phyloP scores from a whole-genome alignment of 2,329 filamentous ascomycete genomes.

The Pyrenophora teres region DNA sequence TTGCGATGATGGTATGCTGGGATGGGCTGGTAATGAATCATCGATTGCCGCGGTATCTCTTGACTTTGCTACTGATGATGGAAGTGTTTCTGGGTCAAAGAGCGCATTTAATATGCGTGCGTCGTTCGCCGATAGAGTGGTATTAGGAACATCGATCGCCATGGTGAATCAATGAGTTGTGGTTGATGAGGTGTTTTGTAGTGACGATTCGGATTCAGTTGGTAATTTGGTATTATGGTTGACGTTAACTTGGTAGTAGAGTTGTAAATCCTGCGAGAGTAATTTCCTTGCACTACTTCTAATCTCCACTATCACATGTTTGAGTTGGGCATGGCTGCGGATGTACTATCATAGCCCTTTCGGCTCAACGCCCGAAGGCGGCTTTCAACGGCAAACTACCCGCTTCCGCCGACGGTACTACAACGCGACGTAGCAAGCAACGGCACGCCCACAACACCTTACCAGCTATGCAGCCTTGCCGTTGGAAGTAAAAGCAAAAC shows the following conservation, averaged over 20 bases:
- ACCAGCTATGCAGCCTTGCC: not conserved
- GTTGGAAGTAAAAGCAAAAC: not conserved
- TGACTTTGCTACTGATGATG: conserved; percentile 57
- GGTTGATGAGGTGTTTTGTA: not conserved
- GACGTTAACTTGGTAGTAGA: not conserved
- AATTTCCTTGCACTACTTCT: not conserved
- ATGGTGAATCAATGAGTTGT: conserved; percentile 13
- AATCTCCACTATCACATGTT: no score
- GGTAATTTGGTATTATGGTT: not conserved
- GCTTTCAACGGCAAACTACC: conserved; percentile 7
- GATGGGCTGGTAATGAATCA: conserved; percentile 47
- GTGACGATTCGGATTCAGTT: not conserved
- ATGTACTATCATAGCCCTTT: not conserved
- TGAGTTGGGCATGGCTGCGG: not conserved
- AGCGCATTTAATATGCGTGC: conserved; percentile 45
- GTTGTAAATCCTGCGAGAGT: not conserved
- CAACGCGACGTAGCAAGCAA: not conserved
- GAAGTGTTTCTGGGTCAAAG: conserved; percentile 49
- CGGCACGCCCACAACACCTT: not conserved
- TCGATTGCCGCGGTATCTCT: conserved; percentile 51
- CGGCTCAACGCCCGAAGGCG: conserved; percentile 10
- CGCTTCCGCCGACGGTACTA: conserved; percentile 1
- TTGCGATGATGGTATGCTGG: conserved; percentile 45
- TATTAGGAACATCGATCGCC: conserved; percentile 53
- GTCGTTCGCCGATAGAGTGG: conserved; percentile 44